Base-by-base conservation (phyloP, 208 protist genomes). In the Trypanosoma rangeli region DNA sequence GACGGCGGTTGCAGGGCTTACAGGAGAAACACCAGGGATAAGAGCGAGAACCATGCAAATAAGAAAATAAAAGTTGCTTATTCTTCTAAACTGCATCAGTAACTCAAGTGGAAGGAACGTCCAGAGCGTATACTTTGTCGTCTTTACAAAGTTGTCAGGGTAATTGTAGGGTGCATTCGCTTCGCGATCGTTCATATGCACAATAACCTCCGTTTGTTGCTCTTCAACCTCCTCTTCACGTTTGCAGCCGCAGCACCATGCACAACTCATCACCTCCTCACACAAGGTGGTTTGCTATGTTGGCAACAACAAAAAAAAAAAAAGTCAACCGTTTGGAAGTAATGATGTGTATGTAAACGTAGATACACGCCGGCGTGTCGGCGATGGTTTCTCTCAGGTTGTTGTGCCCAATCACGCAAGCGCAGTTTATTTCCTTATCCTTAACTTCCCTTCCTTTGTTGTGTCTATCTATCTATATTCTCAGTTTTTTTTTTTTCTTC, bases 51-150 rank as follows among this genome's bases (percentile, higher is more conserved):
- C 80, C 82, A 95, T 97, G 64, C 87, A 91, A 10, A 98, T 70
- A 18, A 99, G 78, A 76, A 99, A 99, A 76, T 98, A 99, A 24
- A 97, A 57, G 65, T 99, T 99, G 42, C 95, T 95, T 12, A 91
- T 80, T 71, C 93, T 91, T 33, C 48, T 84, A 53, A 98, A 98
- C 77, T 99, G 96, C 58, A 98, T 86, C 13, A 97, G 76, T 13
- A 98, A 76, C 28, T 82, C 89, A 18, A 98, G 71, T n/a, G 97
- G 97, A 22, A 99, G 64, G 52, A 99, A 99, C 9, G 88, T 94
- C 26, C 80, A 73, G 3, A 87, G 3, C 15, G 86, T 95, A 81
- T 99, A 99, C 81, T 98, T 94, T 22, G 95, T 97, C 24, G 97
- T 99, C 22, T 78, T 65, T 22, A 97, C 93, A 60, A 88, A 96